Percentiles rank a stretch among this genome's conserved stretches.
phyloP scores from a whole-genome alignment of 306 rosid genomes.

The Vigna hirtella region DNA sequence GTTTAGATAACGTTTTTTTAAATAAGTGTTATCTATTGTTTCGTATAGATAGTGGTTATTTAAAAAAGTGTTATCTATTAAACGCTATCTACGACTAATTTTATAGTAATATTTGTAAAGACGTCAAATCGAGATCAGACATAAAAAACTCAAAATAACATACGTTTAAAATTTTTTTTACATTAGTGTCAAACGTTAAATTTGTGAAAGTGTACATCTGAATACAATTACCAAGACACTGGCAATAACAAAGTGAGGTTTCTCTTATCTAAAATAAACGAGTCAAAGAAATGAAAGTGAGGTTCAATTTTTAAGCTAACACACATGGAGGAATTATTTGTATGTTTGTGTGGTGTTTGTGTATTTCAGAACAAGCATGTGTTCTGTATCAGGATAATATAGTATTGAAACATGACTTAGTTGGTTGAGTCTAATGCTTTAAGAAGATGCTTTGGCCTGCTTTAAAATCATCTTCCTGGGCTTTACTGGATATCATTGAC shows the following conservation, averaged over 20 bases:
- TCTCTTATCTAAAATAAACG: not conserved
- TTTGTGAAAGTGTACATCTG: no score
- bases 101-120: no score
- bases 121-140: no score
- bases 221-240: not conserved
- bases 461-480: slow-evolving; percentile 40
- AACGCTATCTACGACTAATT: no score
- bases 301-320: not conserved
- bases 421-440: slow-evolving; percentile 55
- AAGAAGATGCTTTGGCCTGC: slow-evolving; percentile 92
- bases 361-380: slow-evolving; percentile 20
- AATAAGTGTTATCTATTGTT: no score
- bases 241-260: not conserved
- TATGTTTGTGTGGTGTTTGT: not conserved
- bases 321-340: not conserved
- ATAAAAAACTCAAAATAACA: no score
- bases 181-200: no score
- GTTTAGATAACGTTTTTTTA: no score
- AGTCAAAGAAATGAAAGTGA: not conserved
- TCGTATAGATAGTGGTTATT: no score
- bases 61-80: no score
- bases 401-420: slow-evolving; percentile 1
- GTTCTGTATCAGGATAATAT: not conserved
- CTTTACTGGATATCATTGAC: slow-evolving; percentile 72
- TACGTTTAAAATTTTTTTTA: no score